A percentile compares a stretch with the other conserved stretches of the same genome.
These are phyloP conservation scores for Ananas comosus DNA, from an alignment of 176 grass and related monocot genomes.

Conservation along the genomic window DNA sequence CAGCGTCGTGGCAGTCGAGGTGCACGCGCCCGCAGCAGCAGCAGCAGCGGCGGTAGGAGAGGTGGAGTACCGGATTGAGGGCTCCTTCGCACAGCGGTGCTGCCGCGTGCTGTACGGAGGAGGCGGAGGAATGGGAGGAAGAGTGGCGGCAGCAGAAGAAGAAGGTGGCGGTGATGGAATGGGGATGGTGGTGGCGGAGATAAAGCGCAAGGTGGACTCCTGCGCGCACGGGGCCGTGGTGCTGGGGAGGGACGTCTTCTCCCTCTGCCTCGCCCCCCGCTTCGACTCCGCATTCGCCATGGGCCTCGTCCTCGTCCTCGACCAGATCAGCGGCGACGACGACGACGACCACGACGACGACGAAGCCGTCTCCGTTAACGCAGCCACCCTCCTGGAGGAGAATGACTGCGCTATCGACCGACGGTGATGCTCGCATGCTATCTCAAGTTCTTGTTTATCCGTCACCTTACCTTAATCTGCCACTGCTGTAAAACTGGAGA, in stretches of 20 bases:
- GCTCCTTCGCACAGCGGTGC: slow-evolving; percentile 63
- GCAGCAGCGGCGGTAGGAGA: slow-evolving; percentile 1
- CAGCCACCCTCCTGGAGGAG: background rate
- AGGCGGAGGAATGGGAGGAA: background rate
- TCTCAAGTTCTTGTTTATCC: too few relatives aligned
- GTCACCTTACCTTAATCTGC: too few relatives aligned
- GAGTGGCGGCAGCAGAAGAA: background rate
- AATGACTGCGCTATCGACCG: background rate
- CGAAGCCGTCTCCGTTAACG: background rate
- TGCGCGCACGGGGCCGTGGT: slow-evolving; percentile 44
- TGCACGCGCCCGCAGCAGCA: slow-evolving; percentile 29
- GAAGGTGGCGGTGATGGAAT: slow-evolving; percentile 7
- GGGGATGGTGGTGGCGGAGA: slow-evolving; percentile 51
- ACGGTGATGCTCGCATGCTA: too few relatives aligned
- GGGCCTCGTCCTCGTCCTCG: slow-evolving; percentile 82
- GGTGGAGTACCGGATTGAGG: slow-evolving; percentile 64
- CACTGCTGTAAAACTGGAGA: too few relatives aligned
- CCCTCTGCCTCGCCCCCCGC: slow-evolving; percentile 47
- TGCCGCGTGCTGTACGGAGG: slow-evolving; percentile 42
- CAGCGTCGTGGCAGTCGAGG: slow-evolving; percentile 35
- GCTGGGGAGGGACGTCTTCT: slow-evolving; percentile 71
- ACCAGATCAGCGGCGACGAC: slow-evolving; percentile 53
- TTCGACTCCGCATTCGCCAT: slow-evolving; percentile 84
- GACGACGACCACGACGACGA: slow-evolving; percentile 25
- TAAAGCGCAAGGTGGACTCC: slow-evolving; percentile 79